These are phyloP conservation scores for Petrea volubilis DNA, from an alignment of 257 asterid genomes.

Conservation along the genomic window DNA sequence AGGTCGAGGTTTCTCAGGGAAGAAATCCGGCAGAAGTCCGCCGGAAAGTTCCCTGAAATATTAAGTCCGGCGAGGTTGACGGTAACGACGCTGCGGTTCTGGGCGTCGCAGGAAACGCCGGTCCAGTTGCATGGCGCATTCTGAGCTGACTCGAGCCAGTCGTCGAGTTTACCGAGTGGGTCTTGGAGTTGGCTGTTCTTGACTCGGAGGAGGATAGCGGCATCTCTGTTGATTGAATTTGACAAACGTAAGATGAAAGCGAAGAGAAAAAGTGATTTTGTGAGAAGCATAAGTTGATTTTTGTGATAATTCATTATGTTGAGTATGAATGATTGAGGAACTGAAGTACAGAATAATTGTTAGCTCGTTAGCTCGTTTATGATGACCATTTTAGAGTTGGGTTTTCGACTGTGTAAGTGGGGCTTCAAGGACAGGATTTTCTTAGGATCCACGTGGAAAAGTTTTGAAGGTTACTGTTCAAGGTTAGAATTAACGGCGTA, in stretches of 20 bases:
- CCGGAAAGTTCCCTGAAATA: conserved; percentile 64
- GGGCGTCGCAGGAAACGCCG: conserved; percentile 48
- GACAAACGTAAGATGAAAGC: conserved; percentile 10
- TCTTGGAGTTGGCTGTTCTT: conserved; percentile 50
- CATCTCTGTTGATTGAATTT: conserved; percentile 51
- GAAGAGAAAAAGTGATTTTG: conserved; percentile 27
- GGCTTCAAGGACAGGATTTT: neutral
- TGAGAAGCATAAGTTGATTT: conserved; percentile 1
- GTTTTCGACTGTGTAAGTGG: neutral
- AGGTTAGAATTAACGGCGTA: no score
- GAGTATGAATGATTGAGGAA: neutral
- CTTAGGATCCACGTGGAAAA: neutral
- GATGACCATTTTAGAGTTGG: neutral
- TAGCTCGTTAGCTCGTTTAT: neutral
- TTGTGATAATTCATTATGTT: conserved; percentile 20
- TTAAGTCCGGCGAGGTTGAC: conserved; percentile 40
- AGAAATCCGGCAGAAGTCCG: conserved; percentile 59
- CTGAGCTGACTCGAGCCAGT: conserved; percentile 49
- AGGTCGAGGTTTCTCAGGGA: conserved; percentile 47
- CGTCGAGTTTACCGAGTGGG: conserved; percentile 39
- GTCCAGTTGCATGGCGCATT: conserved; percentile 69
- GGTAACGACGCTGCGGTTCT: conserved; percentile 45
- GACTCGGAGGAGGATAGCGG: conserved; percentile 55
- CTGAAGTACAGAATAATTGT: neutral
- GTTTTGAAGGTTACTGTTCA: no score